Evolutionary conservation across 2,329 filamentous ascomycete species (phyloP), one percentile per base, ranked within the genome.

Genomic region (Neurospora sp.): DNA sequence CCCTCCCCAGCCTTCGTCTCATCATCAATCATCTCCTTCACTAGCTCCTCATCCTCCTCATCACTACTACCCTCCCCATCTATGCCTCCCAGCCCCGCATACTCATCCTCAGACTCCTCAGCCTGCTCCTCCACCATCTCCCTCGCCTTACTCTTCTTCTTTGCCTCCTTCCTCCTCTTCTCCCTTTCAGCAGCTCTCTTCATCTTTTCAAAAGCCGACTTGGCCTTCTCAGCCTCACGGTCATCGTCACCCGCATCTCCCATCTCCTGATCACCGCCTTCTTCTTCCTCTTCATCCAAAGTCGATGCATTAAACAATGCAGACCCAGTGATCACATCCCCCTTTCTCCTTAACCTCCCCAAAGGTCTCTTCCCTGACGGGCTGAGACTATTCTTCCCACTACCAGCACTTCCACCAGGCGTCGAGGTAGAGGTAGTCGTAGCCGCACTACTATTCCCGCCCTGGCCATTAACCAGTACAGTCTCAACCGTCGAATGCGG

Each of bases 91-190:
- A 99, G 84, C 4, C 96, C 96, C 46, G 94, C 95, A 78, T 98
- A 99, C 79, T 99, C 96, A 78, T 99, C 96, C 78, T 99, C 96
- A 0, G 96, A 99, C 81, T 99, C 96, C 76, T 97, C 93, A 72
- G 96, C 95, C 78, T 97, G 93, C 74, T 97, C 96, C 74, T 98
- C 88, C 43, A 99, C 85, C 86, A 97, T 92, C 33, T 91, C 90
- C 76, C 90, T 93, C 0, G 94, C 95, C 77, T 92, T 90, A 81
- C 93, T 96, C 78, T 91, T 94, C 80, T 93, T 94, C 80, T 91
- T 92, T 81, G 97, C 87, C 67, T 77, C 76, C 9, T 77, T 76
- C 6, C 82, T 81, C 68, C 85, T 83, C 75, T 87, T 87, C 76
- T 85, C 80, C 75, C 82, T 81, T 72, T 82, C 85, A 52, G 87